These are phyloP conservation scores for Myxozyma geophila DNA, from an alignment of 805 yeast species.

Conservation along the genomic window DNA sequence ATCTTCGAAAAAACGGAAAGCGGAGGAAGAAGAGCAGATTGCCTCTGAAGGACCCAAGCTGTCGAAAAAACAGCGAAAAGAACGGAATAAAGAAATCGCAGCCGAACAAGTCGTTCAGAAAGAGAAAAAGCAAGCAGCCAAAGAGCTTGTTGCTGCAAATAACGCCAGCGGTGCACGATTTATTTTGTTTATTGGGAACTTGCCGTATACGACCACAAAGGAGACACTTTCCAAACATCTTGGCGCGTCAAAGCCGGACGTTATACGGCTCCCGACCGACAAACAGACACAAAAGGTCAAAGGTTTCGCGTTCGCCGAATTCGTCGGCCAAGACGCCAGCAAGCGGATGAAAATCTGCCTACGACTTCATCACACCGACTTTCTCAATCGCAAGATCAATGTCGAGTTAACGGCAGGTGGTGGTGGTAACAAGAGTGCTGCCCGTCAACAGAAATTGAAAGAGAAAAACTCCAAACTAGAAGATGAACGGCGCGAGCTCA, in stretches of 20 bases:
- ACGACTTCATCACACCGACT: slow-evolving; percentile 74
- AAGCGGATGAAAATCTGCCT: slow-evolving; percentile 83
- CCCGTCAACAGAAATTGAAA: slow-evolving; percentile 63
- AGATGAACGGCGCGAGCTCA: slow-evolving; percentile 67
- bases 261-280: slow-evolving; percentile 75
- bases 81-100: slow-evolving; percentile 14
- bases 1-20: not conserved
- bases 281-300: slow-evolving; percentile 47
- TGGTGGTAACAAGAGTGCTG: slow-evolving; percentile 80
- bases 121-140: slow-evolving; percentile 13
- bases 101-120: slow-evolving; percentile 1
- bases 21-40: slow-evolving; percentile 4
- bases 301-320: slow-evolving; percentile 92
- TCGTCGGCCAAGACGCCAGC: slow-evolving; percentile 69
- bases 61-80: slow-evolving; percentile 22
- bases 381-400: slow-evolving; percentile 79
- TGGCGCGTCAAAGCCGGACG: slow-evolving; percentile 68
- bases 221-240: slow-evolving; percentile 73
- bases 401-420: slow-evolving; percentile 98
- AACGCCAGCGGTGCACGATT: slow-evolving; percentile 45
- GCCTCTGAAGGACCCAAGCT: slow-evolving; percentile 5
- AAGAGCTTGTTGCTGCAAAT: slow-evolving; percentile 10
- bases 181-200: slow-evolving; percentile 85
- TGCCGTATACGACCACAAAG: slow-evolving; percentile 72
- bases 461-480: slow-evolving; percentile 76